A percentile compares a stretch with the other conserved stretches of the same genome.
Conservation (phyloP, 2,329 filamentous ascomycete genomes). For the Exophiala oligosperma region DNA sequence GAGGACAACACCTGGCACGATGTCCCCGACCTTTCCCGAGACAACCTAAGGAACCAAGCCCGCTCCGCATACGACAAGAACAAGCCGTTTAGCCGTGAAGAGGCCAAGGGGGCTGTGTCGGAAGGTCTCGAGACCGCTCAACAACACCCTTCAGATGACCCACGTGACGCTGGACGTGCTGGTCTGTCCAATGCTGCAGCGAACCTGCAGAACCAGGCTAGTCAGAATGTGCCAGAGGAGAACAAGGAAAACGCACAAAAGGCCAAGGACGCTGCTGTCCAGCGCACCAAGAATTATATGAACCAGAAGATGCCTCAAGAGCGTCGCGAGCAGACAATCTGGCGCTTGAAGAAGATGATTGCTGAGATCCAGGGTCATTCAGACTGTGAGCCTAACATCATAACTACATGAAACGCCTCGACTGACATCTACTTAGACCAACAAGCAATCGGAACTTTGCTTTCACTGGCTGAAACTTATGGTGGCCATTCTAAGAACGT, state of each 20-base stretch:
- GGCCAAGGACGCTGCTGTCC: conserved; percentile 39
- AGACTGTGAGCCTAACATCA: conserved; percentile 62
- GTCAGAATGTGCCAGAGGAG: conserved; percentile 66
- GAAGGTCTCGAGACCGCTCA: conserved; percentile 58
- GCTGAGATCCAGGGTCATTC: conserved; percentile 94
- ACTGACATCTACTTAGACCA: conserved; percentile 56
- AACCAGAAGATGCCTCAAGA: conserved; percentile 86
- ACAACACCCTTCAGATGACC: conserved; percentile 35
- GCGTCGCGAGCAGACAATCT: conserved; percentile 87
- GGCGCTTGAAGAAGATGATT: conserved; percentile 95
- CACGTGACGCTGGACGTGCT: conserved; percentile 37
- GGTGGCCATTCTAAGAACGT: conserved; percentile 69
- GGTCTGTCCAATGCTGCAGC: conserved; percentile 35
- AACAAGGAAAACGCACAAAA: conserved; percentile 43
- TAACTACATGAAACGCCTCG: conserved; percentile 29
- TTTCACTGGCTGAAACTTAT: conserved; percentile 83
- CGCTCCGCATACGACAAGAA: conserved; percentile 60
- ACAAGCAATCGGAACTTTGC: conserved; percentile 82
- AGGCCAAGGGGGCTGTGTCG: conserved; percentile 61
- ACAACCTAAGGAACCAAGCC: conserved; percentile 67
- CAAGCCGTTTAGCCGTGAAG: conserved; percentile 56
- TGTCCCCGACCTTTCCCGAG: conserved; percentile 71
- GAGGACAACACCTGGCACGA: conserved; percentile 95
- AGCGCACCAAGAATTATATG: conserved; percentile 70
- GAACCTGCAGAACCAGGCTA: conserved; percentile 56